These are phyloP conservation scores for Hanseniaspora valbyensis DNA, from an alignment of 805 yeast genomes.

Conservation along the genomic window DNA sequence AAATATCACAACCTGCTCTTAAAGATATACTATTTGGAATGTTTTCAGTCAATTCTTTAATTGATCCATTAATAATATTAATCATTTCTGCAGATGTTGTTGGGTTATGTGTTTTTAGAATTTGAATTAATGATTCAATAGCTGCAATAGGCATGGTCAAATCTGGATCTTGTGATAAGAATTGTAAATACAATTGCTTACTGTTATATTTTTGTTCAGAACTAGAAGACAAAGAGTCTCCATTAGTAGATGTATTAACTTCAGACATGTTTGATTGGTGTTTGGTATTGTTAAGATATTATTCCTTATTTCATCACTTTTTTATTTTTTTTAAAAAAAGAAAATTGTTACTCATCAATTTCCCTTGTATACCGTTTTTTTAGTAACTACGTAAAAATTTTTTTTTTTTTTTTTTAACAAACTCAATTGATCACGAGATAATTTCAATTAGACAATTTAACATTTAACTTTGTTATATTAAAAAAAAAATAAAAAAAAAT, in stretches of 20 bases:
- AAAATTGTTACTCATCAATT: too few relatives aligned
- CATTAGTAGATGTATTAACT: background rate
- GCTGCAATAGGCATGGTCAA: conserved; percentile 99
- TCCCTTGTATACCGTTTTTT: too few relatives aligned
- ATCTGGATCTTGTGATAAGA: conserved; percentile 81
- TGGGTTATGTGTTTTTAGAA: conserved; percentile 73
- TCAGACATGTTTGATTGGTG: too few relatives aligned
- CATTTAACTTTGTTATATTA: too few relatives aligned
- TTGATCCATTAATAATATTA: conserved; percentile 65
- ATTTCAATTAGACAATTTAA: too few relatives aligned
- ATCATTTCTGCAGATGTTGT: conserved; percentile 89
- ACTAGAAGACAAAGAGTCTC: too few relatives aligned
- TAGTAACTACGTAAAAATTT: too few relatives aligned
- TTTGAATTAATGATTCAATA: conserved; percentile 81
- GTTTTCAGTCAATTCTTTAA: conserved; percentile 57
- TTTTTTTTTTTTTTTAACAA: too few relatives aligned
- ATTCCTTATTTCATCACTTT: background rate
- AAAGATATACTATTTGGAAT: conserved; percentile 86
- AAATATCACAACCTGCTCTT: conserved; percentile 95
- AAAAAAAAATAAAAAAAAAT: too few relatives aligned
- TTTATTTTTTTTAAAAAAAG: too few relatives aligned
- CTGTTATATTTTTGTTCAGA: conserved; percentile 59
- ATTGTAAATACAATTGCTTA: conserved; percentile 64
- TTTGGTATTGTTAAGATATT: too few relatives aligned
- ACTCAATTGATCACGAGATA: too few relatives aligned